Evolutionary conservation across 2,329 filamentous ascomycete species (phyloP).

Genomic region (Fusarium kyushuense): DNA sequence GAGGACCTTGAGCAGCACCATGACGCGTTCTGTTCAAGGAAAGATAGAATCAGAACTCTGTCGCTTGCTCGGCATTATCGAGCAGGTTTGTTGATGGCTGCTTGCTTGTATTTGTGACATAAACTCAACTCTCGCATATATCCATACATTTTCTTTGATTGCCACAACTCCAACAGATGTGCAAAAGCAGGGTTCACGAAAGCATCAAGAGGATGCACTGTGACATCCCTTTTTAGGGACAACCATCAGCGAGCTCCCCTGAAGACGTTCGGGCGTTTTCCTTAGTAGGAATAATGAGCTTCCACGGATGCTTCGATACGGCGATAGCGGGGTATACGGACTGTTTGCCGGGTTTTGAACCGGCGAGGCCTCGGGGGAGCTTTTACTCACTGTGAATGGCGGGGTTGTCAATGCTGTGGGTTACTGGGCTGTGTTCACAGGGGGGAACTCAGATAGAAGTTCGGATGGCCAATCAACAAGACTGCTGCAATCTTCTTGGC

Average conservation of each 20-base stretch:
- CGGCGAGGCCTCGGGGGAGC: conserved; percentile 19
- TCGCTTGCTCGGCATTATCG: conserved; percentile 14
- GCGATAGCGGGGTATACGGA: conserved; percentile 48
- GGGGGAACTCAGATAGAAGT: conserved; percentile 9
- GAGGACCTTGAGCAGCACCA: conserved; percentile 35
- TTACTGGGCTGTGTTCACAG: conserved; percentile 40
- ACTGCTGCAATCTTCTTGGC: conserved; percentile 17
- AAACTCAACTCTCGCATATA: conserved; percentile 18
- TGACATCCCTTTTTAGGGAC: conserved; percentile 27
- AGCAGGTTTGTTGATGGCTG: conserved; percentile 22
- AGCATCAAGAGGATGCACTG: conserved; percentile 17
- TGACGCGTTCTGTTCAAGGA: conserved; percentile 40
- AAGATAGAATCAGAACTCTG: conserved; percentile 30
- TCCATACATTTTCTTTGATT: conserved; percentile 4
- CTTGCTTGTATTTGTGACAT: conserved; percentile 23
- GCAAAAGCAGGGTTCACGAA: conserved; percentile 14
- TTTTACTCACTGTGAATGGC: conserved; percentile 37
- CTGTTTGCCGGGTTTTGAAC: conserved; percentile 34
- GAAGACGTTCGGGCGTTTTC: conserved; percentile 38
- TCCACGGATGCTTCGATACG: conserved; percentile 47
- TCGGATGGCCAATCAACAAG: conserved; percentile 37
- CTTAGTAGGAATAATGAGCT: conserved; percentile 46
- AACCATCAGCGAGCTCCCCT: conserved; percentile 32
- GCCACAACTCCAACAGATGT: conserved; percentile 16
- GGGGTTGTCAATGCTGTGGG: conserved; percentile 40